Evolutionary conservation across 2,329 filamentous ascomycete species (phyloP).

Genomic region (Claviceps africana): DNA sequence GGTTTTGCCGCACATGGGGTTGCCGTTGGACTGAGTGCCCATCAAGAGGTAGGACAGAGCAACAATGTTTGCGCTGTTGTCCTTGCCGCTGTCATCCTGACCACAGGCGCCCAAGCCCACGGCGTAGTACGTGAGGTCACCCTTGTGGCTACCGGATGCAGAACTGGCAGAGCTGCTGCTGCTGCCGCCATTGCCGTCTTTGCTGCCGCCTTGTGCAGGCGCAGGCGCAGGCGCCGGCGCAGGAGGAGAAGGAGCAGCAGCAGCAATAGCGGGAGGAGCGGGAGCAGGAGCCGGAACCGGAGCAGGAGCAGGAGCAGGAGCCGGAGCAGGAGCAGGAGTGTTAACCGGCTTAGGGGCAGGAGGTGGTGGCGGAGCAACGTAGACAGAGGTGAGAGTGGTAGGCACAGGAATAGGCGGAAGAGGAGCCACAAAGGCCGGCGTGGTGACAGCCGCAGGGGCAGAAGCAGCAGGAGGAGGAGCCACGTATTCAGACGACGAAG

Average conservation of each 20-base stretch:
- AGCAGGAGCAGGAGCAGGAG: constrained; percentile 8
- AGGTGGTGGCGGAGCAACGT: constrained; percentile 6
- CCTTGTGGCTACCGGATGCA: constrained; percentile 25
- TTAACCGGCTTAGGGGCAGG: constrained; percentile 3
- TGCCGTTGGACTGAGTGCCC: constrained; percentile 48
- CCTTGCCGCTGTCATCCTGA: constrained; percentile 41
- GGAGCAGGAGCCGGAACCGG: constrained; percentile 5
- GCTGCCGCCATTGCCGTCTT: constrained; percentile 1
- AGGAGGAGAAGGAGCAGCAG: constrained; percentile 7
- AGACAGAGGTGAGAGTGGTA: constrained; percentile 7
- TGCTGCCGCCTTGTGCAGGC: constrained; percentile 2
- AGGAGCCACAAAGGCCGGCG: constrained; percentile 13
- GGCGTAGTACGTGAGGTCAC: constrained; percentile 63
- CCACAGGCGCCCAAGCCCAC: constrained; percentile 59
- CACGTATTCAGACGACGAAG: constrained; percentile 7
- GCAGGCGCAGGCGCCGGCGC: constrained; percentile 7
- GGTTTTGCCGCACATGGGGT: constrained; percentile 56
- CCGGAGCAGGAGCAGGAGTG: constrained; percentile 6
- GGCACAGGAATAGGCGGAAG: constrained; percentile 5
- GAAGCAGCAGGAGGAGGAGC: constrained; percentile 10
- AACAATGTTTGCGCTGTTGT: constrained; percentile 45
- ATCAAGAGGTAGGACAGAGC: constrained; percentile 54
- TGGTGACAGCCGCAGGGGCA: constrained; percentile 13
- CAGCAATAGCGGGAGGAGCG: constrained; percentile 8
- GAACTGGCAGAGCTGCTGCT: constrained; percentile 7